These are phyloP conservation scores for Fallopia convolvulus DNA, from an alignment of 148 eudicot species.

Conservation along the genomic window DNA sequence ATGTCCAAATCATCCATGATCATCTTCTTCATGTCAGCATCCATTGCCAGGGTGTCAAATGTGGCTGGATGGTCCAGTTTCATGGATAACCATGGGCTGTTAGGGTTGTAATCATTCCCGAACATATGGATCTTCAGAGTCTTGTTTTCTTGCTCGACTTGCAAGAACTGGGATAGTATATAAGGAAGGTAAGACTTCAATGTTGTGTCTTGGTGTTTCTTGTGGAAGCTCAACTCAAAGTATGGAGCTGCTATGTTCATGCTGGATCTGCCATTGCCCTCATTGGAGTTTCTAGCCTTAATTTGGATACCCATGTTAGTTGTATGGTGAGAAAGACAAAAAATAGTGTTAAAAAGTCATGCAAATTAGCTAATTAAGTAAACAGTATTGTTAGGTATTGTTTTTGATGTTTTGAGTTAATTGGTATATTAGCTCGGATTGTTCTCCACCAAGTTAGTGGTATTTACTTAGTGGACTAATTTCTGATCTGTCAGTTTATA, in stretches of 20 bases:
- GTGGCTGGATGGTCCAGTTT: constrained; percentile 7
- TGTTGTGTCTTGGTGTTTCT: constrained; percentile 20
- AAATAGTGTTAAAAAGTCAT: too few relatives aligned
- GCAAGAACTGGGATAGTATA: constrained; percentile 13
- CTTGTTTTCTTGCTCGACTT: constrained; percentile 15
- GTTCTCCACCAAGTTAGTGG: too few relatives aligned
- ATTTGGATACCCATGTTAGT: neutral
- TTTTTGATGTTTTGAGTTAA: too few relatives aligned
- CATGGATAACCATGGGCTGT: neutral
- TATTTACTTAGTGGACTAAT: too few relatives aligned
- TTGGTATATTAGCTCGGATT: too few relatives aligned
- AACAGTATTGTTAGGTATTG: too few relatives aligned
- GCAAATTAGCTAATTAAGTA: too few relatives aligned
- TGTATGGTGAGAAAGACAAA: too few relatives aligned
- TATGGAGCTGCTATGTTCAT: neutral
- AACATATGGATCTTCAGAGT: constrained; percentile 19
- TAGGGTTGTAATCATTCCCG: neutral
- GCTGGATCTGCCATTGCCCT: neutral
- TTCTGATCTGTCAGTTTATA: too few relatives aligned
- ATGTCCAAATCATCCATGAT: neutral
- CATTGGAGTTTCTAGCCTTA: neutral
- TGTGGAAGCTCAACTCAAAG: constrained; percentile 18
- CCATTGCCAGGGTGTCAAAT: constrained; percentile 7
- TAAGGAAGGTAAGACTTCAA: constrained; percentile 23
- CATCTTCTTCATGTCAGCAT: neutral